Evolutionary conservation across 192 early-diverging fungal genomes (phyloP).

Genomic region (Coemansia reversa): DNA sequence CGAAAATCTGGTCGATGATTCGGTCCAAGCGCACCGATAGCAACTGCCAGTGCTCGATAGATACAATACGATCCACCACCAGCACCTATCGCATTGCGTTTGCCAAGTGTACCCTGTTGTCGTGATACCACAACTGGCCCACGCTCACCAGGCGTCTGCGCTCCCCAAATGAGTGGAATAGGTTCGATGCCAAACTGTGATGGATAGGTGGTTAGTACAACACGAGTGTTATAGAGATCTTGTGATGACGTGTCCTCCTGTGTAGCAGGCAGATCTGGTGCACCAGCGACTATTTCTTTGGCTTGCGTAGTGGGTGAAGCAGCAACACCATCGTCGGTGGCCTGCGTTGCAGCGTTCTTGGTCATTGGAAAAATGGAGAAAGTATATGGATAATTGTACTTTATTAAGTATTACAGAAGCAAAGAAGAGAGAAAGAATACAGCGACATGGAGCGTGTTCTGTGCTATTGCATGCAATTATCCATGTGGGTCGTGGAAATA

Average conservation of each 20-base stretch:
- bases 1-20: constrained; percentile 83
- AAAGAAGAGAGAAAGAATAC: background rate
- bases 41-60: constrained; percentile 88
- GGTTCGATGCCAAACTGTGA: constrained; percentile 71
- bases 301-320: background rate
- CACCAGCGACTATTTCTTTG: background rate
- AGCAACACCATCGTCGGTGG: background rate
- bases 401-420: background rate
- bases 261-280: background rate
- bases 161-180: constrained; percentile 75
- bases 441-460: too few relatives aligned
- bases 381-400: background rate
- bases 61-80: constrained; percentile 90
- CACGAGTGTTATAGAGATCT: constrained; percentile 57
- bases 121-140: constrained; percentile 88
- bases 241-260: constrained; percentile 4
- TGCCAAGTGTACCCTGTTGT: constrained; percentile 67
- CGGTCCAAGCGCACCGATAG: constrained; percentile 81
- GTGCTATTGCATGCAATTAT: too few relatives aligned
- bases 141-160: constrained; percentile 64
- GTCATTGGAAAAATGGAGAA: background rate
- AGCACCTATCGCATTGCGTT: constrained; percentile 94
- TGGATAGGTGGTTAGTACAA: constrained; percentile 72
- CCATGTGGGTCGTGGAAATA: background rate
- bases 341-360: background rate